Evolutionary conservation across 768 basidiomycete species (phyloP), one percentile per base, ranked within the genome.

Genomic region (Naematelia aurantialba): DNA sequence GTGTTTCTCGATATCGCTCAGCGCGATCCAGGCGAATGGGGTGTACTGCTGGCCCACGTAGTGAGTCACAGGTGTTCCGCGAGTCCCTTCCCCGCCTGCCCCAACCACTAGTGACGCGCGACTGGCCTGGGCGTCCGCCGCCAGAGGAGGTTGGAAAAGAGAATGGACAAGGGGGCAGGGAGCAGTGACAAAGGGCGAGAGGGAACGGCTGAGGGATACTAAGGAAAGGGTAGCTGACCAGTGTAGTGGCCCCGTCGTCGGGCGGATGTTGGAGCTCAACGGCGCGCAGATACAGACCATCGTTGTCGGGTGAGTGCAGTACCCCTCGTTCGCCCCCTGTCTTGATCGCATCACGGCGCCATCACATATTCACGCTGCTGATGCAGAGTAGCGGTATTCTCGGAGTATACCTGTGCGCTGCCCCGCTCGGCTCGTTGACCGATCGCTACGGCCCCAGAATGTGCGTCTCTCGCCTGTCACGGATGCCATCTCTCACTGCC

Each of bases 41-140:
- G 74, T 75, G 3, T 77, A 77, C 60, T 73, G 69, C 30, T 77
- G 76, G 76, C 73, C 73, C 19, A 72, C 73, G 1, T 77, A 77
- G 65, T 66, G 42, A 39, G 65, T 63, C 24, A 21, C n/a, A n/a
- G n/a, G n/a, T n/a, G n/a, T n/a, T n/a, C n/a, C n/a, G n/a, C n/a
- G n/a, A n/a, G n/a, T n/a, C n/a, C n/a, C n/a, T n/a, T n/a, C n/a
- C n/a, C n/a, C n/a, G n/a, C n/a, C n/a, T n/a, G n/a, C n/a, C n/a
- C n/a, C n/a, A n/a, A n/a, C n/a, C n/a, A n/a, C n/a, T n/a, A n/a
- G n/a, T n/a, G n/a, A n/a, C n/a, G n/a, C n/a, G n/a, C n/a, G n/a
- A n/a, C n/a, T n/a, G n/a, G n/a, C n/a, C n/a, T n/a, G n/a, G n/a
- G n/a, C n/a, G n/a, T n/a, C n/a, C n/a, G n/a, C n/a, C n/a, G n/a